phyloP scores from a whole-genome alignment of 768 basidiomycete genomes.

The Podaxis pistillaris region DNA sequence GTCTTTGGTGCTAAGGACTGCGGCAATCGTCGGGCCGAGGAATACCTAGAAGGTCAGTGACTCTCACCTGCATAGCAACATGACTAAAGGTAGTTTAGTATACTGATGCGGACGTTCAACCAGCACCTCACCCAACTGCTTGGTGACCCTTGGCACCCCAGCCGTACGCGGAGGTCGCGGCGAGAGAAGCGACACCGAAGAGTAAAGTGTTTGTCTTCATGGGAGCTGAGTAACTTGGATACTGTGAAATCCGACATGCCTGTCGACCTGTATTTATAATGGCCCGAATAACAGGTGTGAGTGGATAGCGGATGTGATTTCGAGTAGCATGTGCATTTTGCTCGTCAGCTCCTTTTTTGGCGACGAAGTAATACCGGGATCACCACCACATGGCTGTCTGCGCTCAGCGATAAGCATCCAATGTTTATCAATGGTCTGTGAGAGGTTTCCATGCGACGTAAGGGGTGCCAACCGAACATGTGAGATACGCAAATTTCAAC shows the following conservation, averaged over 20 bases:
- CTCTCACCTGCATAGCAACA: slow-evolving; percentile 39
- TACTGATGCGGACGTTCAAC: not conserved
- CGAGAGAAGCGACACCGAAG: slow-evolving; percentile 12
- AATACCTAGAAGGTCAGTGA: not conserved
- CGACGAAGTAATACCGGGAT: not conserved
- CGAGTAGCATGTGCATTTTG: not conserved
- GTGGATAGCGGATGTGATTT: not conserved
- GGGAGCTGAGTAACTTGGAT: not conserved
- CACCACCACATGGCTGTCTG: not conserved
- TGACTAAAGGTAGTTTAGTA: slow-evolving; percentile 24
- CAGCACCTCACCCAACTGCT: slow-evolving; percentile 36
- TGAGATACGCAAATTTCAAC: too few relatives aligned
- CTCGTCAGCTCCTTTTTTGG: not conserved
- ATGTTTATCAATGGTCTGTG: not conserved
- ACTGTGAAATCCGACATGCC: not conserved
- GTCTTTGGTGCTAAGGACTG: slow-evolving; percentile 52
- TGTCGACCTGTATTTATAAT: not conserved
- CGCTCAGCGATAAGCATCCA: not conserved
- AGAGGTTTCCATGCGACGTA: not conserved
- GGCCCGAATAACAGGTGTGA: not conserved
- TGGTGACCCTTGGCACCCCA: slow-evolving; percentile 47
- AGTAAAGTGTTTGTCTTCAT: not conserved
- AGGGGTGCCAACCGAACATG: not conserved
- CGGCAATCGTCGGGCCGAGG: not conserved
- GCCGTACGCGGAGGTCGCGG: slow-evolving; percentile 23